Percentiles rank a stretch among this genome's conserved stretches.
These are phyloP conservation scores for Kodamaea neixiangensis DNA, from an alignment of 805 yeast species.

Conservation along the genomic window DNA sequence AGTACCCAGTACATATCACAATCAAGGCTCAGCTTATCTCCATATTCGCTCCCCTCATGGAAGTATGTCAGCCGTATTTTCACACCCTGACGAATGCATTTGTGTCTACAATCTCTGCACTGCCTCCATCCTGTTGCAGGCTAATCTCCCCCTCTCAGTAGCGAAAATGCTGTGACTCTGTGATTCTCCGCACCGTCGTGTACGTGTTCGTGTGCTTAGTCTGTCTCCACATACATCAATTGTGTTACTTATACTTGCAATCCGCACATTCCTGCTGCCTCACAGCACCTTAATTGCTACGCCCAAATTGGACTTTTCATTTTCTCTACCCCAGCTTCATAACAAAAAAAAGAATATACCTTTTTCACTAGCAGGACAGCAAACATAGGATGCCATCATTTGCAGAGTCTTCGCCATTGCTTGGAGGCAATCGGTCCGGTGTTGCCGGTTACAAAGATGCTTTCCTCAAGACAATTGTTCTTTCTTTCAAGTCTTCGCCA, in stretches of 20 bases:
- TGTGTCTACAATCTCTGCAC: neutral
- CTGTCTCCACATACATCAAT: neutral
- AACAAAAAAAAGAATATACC: neutral
- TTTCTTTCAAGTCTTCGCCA: constrained; percentile 56
- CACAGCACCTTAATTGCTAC: too few species aligned
- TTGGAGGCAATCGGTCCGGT: constrained; percentile 5
- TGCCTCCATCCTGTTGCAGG: neutral
- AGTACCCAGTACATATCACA: neutral
- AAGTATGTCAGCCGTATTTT: neutral
- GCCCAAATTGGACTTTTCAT: neutral
- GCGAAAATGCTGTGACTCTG: neutral
- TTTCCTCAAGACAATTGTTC: constrained; percentile 18
- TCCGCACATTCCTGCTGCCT: neutral
- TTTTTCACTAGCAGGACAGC: neutral
- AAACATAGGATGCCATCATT: constrained; percentile 4
- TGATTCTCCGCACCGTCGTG: neutral
- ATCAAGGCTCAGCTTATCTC: constrained; percentile 1
- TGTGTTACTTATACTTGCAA: neutral
- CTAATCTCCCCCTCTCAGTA: neutral
- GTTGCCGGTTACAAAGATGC: constrained; percentile 9
- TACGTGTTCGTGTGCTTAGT: neutral
- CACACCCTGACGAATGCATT: neutral
- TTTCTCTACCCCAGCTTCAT: neutral
- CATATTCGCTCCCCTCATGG: neutral
- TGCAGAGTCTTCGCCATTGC: constrained; percentile 8